These are phyloP conservation scores for Babesia sp. DNA, from an alignment of 169 alveolate species.

Conservation along the genomic window DNA sequence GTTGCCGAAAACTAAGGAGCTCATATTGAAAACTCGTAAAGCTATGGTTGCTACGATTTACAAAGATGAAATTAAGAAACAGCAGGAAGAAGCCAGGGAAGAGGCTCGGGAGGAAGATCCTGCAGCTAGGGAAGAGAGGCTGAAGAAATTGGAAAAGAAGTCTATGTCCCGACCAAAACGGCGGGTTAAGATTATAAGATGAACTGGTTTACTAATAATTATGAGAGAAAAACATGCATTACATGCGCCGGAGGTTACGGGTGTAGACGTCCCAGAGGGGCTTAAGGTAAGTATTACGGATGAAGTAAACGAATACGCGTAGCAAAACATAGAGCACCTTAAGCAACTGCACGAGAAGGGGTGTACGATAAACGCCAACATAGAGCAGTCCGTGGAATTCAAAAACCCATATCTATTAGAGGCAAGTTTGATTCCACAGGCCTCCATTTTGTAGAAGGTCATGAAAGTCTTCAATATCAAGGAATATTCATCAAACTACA, in stretches of 20 bases:
- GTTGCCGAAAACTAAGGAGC: slow-evolving; percentile 34
- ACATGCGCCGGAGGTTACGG: slow-evolving; percentile 42
- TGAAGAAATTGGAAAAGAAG: slow-evolving; percentile 53
- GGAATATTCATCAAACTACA: slow-evolving; percentile 54
- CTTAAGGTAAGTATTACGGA: slow-evolving; percentile 26
- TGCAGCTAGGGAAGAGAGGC: slow-evolving; percentile 13
- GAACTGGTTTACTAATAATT: background rate
- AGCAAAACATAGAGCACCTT: slow-evolving; percentile 52
- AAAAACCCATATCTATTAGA: slow-evolving; percentile 69
- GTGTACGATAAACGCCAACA: slow-evolving; percentile 30
- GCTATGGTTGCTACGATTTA: slow-evolving; percentile 22
- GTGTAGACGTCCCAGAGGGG: slow-evolving; percentile 48
- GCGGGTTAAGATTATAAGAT: slow-evolving; percentile 25
- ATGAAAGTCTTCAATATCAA: slow-evolving; percentile 63
- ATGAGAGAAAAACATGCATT: slow-evolving; percentile 5
- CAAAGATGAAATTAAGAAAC: slow-evolving; percentile 15
- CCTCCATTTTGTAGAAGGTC: slow-evolving; percentile 40
- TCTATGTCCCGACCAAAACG: slow-evolving; percentile 6
- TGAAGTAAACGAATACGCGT: background rate
- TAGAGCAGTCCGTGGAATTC: slow-evolving; percentile 64
- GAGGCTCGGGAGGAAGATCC: slow-evolving; percentile 13
- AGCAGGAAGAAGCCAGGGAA: slow-evolving; percentile 26
- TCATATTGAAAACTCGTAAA: slow-evolving; percentile 16
- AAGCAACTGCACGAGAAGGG: slow-evolving; percentile 50
- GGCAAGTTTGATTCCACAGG: slow-evolving; percentile 18